These are phyloP conservation scores for Phytophthora tentaculata DNA, from an alignment of 352 stramenopile genomes.

Conservation along the genomic window DNA sequence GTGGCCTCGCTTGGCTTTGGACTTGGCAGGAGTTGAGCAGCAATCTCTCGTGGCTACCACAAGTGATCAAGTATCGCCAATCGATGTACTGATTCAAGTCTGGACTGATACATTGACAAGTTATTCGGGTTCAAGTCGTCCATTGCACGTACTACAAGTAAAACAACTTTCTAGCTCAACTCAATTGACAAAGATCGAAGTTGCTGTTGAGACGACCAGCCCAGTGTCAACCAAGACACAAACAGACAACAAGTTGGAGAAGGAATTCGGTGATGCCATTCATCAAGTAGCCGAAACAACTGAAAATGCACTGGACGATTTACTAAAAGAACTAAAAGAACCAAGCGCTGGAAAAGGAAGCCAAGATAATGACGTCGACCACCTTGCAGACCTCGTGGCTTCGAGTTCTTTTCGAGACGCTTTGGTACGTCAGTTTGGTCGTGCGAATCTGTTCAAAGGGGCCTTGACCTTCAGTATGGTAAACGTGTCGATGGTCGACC, in stretches of 20 bases:
- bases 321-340: constrained; percentile 24
- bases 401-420: constrained; percentile 27
- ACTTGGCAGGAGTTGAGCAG: constrained; percentile 26
- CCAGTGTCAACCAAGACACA: neutral
- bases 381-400: constrained; percentile 15
- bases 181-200: constrained; percentile 19
- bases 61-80: constrained; percentile 1
- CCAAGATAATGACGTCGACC: constrained; percentile 8
- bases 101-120: constrained; percentile 34
- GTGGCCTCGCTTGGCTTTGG: constrained; percentile 39
- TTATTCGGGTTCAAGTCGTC: constrained; percentile 17
- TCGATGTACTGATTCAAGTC: constrained; percentile 19
- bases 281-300: constrained; percentile 21
- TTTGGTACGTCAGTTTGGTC: constrained; percentile 32
- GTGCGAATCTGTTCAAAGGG: constrained; percentile 19
- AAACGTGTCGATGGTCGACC: constrained; percentile 27
- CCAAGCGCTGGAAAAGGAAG: constrained; percentile 2
- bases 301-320: constrained; percentile 20
- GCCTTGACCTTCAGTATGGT: constrained; percentile 22
- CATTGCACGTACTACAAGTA: constrained; percentile 41
- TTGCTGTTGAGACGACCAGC: constrained; percentile 34
- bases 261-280: constrained; percentile 7
- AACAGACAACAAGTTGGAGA: neutral
- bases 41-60: constrained; percentile 11
- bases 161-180: neutral